A percentile compares a stretch with the other conserved stretches of the same genome.
Evolutionary conservation across 164 flowering plant species (phyloP).

Genomic region (Nymphaea colorata): DNA sequence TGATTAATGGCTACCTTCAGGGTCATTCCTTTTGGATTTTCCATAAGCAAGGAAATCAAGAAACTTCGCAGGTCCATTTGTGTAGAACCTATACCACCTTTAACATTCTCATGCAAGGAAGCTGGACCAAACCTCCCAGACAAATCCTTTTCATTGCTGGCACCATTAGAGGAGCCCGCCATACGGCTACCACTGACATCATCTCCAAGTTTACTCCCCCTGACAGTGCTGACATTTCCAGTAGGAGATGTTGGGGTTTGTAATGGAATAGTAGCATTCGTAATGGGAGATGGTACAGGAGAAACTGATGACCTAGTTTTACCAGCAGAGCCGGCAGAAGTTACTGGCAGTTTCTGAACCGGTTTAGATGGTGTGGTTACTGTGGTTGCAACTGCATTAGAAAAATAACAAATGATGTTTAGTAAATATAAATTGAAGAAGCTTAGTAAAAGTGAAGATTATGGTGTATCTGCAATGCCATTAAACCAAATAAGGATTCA

Average conservation of each 20-base stretch:
- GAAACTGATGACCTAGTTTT: constrained; percentile 54
- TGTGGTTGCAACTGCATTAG: constrained; percentile 11
- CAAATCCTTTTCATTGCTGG: constrained; percentile 41
- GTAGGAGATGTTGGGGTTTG: constrained; percentile 41
- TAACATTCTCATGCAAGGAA: constrained; percentile 20
- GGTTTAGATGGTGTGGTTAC: constrained; percentile 46
- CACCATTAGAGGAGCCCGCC: constrained; percentile 24
- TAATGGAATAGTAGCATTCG: constrained; percentile 20
- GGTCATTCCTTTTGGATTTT: constrained; percentile 78
- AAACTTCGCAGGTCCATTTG: constrained; percentile 46
- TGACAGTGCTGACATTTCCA: constrained; percentile 8
- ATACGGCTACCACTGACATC: constrained; percentile 19
- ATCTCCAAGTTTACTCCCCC: constrained; percentile 24
- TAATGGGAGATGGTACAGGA: constrained; percentile 61
- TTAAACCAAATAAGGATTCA: not conserved
- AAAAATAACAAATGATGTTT: not conserved
- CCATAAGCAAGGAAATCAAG: constrained; percentile 43
- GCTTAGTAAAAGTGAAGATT: not conserved
- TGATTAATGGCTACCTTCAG: constrained; percentile 39
- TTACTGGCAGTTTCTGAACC: constrained; percentile 27
- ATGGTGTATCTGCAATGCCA: not conserved
- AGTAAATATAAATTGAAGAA: not conserved
- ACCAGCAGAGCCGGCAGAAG: constrained; percentile 22
- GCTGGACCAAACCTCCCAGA: constrained; percentile 18
- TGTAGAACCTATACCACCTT: constrained; percentile 18